A percentile compares a stretch with the other conserved stretches of the same genome.
Evolutionary conservation across 2,329 filamentous ascomycete species (phyloP).

Genomic region (Monosporascus sp.): DNA sequence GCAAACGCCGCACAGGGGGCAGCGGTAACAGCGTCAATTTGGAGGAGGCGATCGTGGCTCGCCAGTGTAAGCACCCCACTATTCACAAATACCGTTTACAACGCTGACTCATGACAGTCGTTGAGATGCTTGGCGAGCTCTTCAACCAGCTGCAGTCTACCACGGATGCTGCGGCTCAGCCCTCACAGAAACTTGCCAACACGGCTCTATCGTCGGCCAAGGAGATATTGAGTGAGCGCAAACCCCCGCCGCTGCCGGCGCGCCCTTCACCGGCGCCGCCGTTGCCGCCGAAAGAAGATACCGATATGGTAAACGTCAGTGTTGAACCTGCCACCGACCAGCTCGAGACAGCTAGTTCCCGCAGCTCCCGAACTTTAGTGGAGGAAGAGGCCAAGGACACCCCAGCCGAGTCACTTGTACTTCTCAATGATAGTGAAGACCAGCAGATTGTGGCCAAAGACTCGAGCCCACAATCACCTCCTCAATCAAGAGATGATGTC

Average conservation of each 20-base stretch:
- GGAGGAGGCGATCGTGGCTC: slow-evolving; percentile 58
- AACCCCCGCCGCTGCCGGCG: slow-evolving; percentile 46
- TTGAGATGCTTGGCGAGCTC: slow-evolving; percentile 64
- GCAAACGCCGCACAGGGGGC: slow-evolving; percentile 69
- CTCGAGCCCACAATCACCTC: neutral
- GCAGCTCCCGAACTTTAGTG: slow-evolving; percentile 49
- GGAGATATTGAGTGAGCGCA: slow-evolving; percentile 21
- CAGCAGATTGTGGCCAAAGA: neutral
- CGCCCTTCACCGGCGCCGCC: slow-evolving; percentile 39
- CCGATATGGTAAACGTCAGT: slow-evolving; percentile 29
- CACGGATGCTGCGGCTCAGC: slow-evolving; percentile 56
- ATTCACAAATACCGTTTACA: neutral
- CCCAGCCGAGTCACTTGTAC: slow-evolving; percentile 31
- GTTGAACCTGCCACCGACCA: slow-evolving; percentile 27
- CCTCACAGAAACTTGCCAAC: slow-evolving; percentile 72
- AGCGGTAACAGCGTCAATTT: slow-evolving; percentile 44
- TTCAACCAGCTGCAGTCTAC: slow-evolving; percentile 68
- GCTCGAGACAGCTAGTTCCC: slow-evolving; percentile 39
- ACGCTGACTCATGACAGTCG: slow-evolving; percentile 46
- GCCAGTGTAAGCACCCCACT: slow-evolving; percentile 61
- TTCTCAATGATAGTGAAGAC: slow-evolving; percentile 17
- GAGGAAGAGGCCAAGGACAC: slow-evolving; percentile 36
- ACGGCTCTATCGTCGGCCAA: slow-evolving; percentile 62
- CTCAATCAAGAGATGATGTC: slow-evolving; percentile 17
- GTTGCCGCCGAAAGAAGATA: slow-evolving; percentile 23